Evolutionary conservation across 108 stramenopile species (phyloP).

Genomic region (Cyclotella atomus): DNA sequence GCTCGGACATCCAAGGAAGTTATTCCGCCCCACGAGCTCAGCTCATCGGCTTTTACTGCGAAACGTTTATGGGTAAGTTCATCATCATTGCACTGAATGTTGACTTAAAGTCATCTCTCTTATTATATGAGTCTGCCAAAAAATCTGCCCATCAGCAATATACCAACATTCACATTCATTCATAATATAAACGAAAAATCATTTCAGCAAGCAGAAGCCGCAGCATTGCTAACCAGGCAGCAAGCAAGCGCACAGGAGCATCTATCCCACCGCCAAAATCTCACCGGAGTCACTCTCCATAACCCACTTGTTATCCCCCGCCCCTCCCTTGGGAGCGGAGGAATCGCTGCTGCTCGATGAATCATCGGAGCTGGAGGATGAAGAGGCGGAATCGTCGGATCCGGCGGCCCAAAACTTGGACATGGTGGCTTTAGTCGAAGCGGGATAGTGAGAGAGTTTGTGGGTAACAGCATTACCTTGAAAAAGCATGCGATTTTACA

Average conservation of each 20-base stretch:
- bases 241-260: too few species aligned
- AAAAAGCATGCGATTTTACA: too few species aligned
- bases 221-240: too few species aligned
- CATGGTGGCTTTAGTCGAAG: conserved; percentile 24
- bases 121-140: too few species aligned
- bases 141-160: too few species aligned
- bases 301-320: conserved; percentile 58
- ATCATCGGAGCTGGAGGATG: conserved; percentile 30
- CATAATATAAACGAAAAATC: too few species aligned
- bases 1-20: conserved; percentile 54
- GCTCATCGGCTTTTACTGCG: conserved; percentile 54
- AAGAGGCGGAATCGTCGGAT: conserved; percentile 39
- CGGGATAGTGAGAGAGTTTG: too few species aligned
- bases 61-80: conserved; percentile 55
- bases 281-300: conserved; percentile 61
- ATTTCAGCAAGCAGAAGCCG: neutral
- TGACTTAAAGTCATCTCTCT: neutral
- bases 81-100: conserved; percentile 42
- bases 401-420: conserved; percentile 59
- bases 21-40: conserved; percentile 30
- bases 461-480: too few species aligned
- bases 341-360: conserved; percentile 37
- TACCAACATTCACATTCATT: too few species aligned
- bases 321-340: conserved; percentile 31
- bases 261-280: neutral